Conservation (phyloP, 2,329 filamentous ascomycete species). For the Nemania sp. region DNA sequence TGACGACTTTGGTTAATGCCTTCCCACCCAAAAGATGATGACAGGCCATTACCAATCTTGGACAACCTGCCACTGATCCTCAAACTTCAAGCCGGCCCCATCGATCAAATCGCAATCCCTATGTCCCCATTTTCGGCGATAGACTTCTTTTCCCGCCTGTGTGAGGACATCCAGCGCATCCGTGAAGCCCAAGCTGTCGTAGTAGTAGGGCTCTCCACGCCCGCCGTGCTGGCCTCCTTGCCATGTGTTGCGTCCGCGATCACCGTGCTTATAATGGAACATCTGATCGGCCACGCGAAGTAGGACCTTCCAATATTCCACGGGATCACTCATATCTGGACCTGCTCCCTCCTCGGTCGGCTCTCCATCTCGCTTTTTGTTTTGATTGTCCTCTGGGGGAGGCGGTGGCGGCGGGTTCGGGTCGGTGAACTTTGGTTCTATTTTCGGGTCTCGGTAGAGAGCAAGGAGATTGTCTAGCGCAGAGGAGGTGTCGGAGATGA, state of each 20-base stretch:
- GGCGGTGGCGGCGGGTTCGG: conserved; percentile 44
- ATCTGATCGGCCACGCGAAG: conserved; percentile 41
- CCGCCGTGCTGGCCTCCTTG: conserved; percentile 47
- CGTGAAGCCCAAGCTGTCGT: conserved; percentile 43
- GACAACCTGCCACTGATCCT: conserved; percentile 52
- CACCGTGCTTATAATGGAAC: conserved; percentile 48
- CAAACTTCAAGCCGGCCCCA: conserved; percentile 42
- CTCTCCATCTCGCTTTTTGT: conserved; percentile 7
- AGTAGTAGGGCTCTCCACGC: conserved; percentile 47
- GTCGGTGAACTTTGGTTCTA: conserved; percentile 43
- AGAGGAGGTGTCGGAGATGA: conserved; percentile 51
- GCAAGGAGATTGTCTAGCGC: conserved; percentile 50
- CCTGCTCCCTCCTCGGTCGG: conserved; percentile 11
- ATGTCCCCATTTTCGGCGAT: conserved; percentile 51
- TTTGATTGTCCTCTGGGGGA: too few species aligned
- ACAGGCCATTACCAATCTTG: conserved; percentile 41
- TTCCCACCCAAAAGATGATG: background rate
- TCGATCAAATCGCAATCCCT: conserved; percentile 47
- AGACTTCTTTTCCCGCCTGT: conserved; percentile 41
- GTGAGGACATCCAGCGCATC: conserved; percentile 41
- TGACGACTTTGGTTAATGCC: too few species aligned
- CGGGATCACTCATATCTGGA: conserved; percentile 30
- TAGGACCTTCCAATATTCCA: conserved; percentile 38
- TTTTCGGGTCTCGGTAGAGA: conserved; percentile 48
- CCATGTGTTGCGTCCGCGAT: conserved; percentile 47